Percentiles rank a stretch among this genome's conserved stretches.
phyloP scores from a whole-genome alignment of 2,329 filamentous ascomycete species.

The Aspergillus brasiliensis region DNA sequence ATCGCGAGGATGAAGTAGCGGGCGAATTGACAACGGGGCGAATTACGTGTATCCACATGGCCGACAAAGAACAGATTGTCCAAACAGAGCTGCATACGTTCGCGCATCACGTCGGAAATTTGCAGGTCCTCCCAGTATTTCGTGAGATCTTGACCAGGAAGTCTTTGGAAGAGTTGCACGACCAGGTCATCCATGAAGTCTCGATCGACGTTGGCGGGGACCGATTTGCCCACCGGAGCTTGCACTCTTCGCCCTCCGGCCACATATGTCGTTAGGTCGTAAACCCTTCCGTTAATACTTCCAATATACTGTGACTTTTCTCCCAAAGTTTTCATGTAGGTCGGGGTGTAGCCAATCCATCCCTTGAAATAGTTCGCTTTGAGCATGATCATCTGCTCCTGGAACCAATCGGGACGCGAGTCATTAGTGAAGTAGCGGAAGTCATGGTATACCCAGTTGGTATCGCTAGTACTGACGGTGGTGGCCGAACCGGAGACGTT shows the following conservation, averaged over 20 bases:
- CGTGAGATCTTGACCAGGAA: conserved; percentile 76
- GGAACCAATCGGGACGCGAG: conserved; percentile 86
- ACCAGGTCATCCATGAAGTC: conserved; percentile 82
- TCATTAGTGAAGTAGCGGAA: conserved; percentile 85
- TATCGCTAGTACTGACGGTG: conserved; percentile 66
- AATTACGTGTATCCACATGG: conserved; percentile 87
- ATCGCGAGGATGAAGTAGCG: conserved; percentile 87
- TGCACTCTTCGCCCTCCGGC: conserved; percentile 69
- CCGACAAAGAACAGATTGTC: conserved; percentile 95
- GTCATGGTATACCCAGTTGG: conserved; percentile 83
- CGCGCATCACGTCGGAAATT: conserved; percentile 59
- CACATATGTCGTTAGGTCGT: conserved; percentile 85
- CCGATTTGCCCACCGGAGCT: conserved; percentile 56
- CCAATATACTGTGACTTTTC: conserved; percentile 68
- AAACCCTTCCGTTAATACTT: conserved; percentile 77
- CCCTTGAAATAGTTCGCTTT: conserved; percentile 82
- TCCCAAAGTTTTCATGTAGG: conserved; percentile 74
- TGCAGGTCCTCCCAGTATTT: conserved; percentile 76
- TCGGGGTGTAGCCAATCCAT: conserved; percentile 76
- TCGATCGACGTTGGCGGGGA: conserved; percentile 55
- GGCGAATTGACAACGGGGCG: conserved; percentile 79
- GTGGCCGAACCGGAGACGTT: conserved; percentile 72
- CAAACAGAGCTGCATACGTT: conserved; percentile 77
- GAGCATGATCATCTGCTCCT: conserved; percentile 79
- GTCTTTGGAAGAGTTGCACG: conserved; percentile 73